Base-by-base conservation (phyloP, 257 asterid species). In the Fraxinus anomala region DNA sequence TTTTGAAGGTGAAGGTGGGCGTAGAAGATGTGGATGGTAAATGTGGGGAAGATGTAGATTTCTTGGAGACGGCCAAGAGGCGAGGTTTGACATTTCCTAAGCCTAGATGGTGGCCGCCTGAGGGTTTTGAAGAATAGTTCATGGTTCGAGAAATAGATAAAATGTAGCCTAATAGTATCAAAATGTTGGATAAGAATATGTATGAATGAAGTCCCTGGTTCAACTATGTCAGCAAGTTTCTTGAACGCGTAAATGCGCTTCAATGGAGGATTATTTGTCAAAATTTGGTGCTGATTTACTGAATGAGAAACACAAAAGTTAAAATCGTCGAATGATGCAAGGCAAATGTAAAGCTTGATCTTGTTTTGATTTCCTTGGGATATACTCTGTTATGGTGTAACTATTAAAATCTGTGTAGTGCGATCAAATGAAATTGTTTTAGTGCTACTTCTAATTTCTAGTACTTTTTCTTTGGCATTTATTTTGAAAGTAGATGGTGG, bases 31-130 rank as follows among this genome's bases (percentile, higher is more conserved):
- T 0, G 28, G 56, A 61, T 24, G 79, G 39, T 33, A 11, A 42
- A 68, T 44, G 31, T 39, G 19, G 47, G 73, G 81, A 73, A 37
- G 71, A 72, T 63, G 31, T 0, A 23, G 56, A 84, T 83, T 80
- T 74, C 44, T 19, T 88, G 17, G 82, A 68, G 81, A 80, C 77
- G 7, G 87, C 86, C 24, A 75, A 81, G 87, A 79, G 51, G 73
- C 75, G 37, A n/a, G 90, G 92, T 17, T 11, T 80, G 76, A 67
- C 17, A 28, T 79, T 88, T 82, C 86, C 88, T 0, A 76, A 21
- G 73, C 80, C 88, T 44, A 77, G 92, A 81, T 84, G 86, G 88
- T 86, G 90, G 92, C 78, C 82, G 3, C 24, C 77, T 3, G 82
- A 81, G 67, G 85, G 77, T 7, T 76, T 51, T 77, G 44, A 37